These are phyloP conservation scores for Phlebiopsis flavidoalba DNA, from an alignment of 768 basidiomycete species.

Conservation along the genomic window DNA sequence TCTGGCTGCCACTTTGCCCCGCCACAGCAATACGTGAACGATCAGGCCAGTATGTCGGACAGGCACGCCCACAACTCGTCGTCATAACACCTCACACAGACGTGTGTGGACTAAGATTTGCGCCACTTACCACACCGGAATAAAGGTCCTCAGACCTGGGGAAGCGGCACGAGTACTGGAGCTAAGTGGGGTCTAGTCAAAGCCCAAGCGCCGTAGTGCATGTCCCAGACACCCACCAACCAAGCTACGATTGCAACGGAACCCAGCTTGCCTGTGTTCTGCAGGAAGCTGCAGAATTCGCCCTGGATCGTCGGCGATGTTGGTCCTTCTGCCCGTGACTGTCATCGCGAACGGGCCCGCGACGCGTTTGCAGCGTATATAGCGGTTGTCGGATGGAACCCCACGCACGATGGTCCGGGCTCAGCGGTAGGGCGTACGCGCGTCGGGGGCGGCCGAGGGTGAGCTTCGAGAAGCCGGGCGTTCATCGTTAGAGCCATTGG, in stretches of 20 bases:
- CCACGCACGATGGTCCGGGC: conserved; percentile 19
- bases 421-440: conserved; percentile 7
- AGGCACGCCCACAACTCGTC: not conserved
- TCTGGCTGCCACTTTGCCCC: conserved; percentile 82
- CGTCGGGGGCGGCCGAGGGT: conserved; percentile 10
- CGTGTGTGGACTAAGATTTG: not conserved
- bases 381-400: conserved; percentile 29
- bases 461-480: conserved; percentile 1
- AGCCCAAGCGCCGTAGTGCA: not conserved
- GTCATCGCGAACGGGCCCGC: conserved; percentile 15
- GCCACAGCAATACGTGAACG: conserved; percentile 73
- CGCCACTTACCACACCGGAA: conserved; percentile 63
- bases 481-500: not conserved
- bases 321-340: conserved; percentile 14
- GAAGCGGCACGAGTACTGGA: too few relatives aligned
- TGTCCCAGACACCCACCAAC: conserved; percentile 39
- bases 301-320: conserved; percentile 18
- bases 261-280: conserved; percentile 71
- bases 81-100: not conserved
- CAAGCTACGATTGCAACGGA: conserved; percentile 83
- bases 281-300: conserved; percentile 4
- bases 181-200: not conserved
- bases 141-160: conserved; percentile 82
- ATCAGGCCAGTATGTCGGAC: conserved; percentile 84
- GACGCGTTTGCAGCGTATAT: conserved; percentile 13